A percentile compares a stretch with the other conserved stretches of the same genome.
These are phyloP conservation scores for Wickerhamiella azymoides DNA, from an alignment of 805 yeast genomes.

Conservation along the genomic window DNA sequence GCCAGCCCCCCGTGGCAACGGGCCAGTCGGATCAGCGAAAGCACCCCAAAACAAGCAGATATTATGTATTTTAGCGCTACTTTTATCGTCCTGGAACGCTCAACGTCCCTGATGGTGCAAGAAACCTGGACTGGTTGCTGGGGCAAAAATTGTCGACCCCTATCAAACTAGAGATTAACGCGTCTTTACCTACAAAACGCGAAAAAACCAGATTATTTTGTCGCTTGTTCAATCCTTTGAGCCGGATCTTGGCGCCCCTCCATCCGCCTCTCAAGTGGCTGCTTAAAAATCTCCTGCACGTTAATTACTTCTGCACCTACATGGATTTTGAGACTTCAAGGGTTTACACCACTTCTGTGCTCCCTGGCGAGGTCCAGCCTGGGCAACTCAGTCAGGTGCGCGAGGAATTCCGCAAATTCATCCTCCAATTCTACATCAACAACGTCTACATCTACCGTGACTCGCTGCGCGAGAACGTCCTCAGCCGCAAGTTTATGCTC, in stretches of 20 bases:
- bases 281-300: background rate
- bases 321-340: conserved; percentile 30
- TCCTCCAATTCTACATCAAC: conserved; percentile 73
- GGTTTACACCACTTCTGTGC: conserved; percentile 49
- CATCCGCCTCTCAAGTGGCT: background rate
- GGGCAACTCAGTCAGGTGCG: conserved; percentile 26
- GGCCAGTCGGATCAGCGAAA: too few relatives aligned
- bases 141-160: too few relatives aligned
- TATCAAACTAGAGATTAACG: background rate
- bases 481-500: conserved; percentile 58
- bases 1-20: background rate
- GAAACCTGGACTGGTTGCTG: too few relatives aligned
- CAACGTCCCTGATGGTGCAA: too few relatives aligned
- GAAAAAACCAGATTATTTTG: background rate
- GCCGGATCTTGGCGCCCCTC: background rate
- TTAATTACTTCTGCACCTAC: background rate
- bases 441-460: conserved; percentile 73
- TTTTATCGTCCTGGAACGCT: too few relatives aligned
- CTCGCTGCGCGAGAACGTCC: conserved; percentile 73
- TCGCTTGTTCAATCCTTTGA: too few relatives aligned
- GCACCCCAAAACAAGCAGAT: too few relatives aligned
- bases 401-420: conserved; percentile 51
- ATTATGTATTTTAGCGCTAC: too few relatives aligned
- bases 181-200: background rate
- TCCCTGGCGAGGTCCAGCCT: conserved; percentile 49